Evolutionary conservation across 2,329 filamentous ascomycete genomes (phyloP).

Genomic region (Ascochyta clinopodiicola): DNA sequence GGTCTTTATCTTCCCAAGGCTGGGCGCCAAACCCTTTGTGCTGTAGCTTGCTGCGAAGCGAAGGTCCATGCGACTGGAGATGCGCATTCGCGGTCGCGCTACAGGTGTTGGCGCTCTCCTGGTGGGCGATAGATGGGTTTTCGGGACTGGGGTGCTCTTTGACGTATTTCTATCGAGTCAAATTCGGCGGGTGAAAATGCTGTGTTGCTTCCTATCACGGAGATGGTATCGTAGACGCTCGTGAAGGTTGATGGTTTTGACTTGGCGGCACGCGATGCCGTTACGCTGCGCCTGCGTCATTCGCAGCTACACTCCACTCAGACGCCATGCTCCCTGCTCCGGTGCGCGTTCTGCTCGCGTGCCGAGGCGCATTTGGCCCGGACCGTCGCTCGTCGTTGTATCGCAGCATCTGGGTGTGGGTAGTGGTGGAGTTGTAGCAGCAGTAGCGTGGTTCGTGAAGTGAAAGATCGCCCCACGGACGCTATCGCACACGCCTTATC

Average conservation of each 20-base stretch:
- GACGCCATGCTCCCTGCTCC: constrained; percentile 2
- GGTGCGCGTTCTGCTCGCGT: constrained; percentile 13
- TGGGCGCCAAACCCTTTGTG: constrained; percentile 15
- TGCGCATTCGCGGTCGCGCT: constrained; percentile 18
- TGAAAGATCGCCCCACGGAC: constrained; percentile 14
- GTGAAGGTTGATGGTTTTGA: constrained; percentile 8
- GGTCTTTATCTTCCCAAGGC: constrained; percentile 28
- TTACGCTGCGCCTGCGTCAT: constrained; percentile 24
- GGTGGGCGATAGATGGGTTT: constrained; percentile 33
- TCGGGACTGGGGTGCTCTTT: constrained; percentile 16
- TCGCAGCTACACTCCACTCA: constrained; percentile 15
- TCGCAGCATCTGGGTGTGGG: constrained; percentile 2
- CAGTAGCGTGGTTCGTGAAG: background rate
- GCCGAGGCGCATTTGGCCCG: background rate
- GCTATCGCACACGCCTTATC: constrained; percentile 30
- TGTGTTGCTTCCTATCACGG: constrained; percentile 20
- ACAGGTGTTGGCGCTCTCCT: constrained; percentile 4
- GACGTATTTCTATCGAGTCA: constrained; percentile 45
- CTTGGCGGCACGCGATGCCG: constrained; percentile 21
- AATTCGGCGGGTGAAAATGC: constrained; percentile 6
- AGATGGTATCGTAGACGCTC: constrained; percentile 16
- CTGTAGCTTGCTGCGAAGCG: constrained; percentile 17
- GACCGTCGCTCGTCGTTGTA: background rate
- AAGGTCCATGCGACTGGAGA: constrained; percentile 17
- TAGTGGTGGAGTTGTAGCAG: constrained; percentile 2